Base-by-base conservation (phyloP, 768 basidiomycete species). In the Agrocybe praecox region DNA sequence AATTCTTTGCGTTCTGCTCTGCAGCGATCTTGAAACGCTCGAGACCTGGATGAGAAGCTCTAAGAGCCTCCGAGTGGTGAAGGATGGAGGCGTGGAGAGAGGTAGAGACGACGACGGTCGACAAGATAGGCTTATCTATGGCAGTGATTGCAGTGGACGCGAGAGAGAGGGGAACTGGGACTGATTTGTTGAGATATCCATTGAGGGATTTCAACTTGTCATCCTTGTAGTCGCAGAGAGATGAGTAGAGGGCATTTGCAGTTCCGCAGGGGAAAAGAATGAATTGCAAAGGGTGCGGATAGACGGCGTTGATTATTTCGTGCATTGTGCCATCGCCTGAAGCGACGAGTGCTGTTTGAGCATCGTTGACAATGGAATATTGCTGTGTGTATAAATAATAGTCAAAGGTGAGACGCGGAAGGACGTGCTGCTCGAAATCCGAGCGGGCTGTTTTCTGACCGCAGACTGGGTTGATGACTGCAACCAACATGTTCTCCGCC, bases 321-420 rank as follows among this genome's bases (percentile, higher is more conserved):
- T 96, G 92, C 36, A 94, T 76, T 1, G 95, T 97, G 17, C 96
- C 96, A 70, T 98, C 96, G 8, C 96, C 96, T 5, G 95, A 94
- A 15, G 81, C 83, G 22, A 94, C 75, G 49, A 90, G 66, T 46
- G 90, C 67, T 0, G 79, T 80, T 50, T 82, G 56, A 91, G 82
- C 3, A 78, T 82, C 0, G 73, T 63, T 53, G 72, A 65, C 51
- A 9, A 29, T 9, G 9, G 26, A 29, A 78, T 72, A 2, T 92
- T 94, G 26, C 70, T 65, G 65, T 81, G 73, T 6, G 80, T 68
- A n/a, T 66, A 55, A 43, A 71, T 61, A 52, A 77, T 67, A n/a
- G 71, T 60, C 36, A 40, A 40, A 40, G 8, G 67, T 12, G 36
- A 95, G 82, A 7, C 87, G 74, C 5, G 92, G 90, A 18, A 89